Conservation (phyloP, 2,329 filamentous ascomycete species). For the Leptosphaerulina australis region DNA sequence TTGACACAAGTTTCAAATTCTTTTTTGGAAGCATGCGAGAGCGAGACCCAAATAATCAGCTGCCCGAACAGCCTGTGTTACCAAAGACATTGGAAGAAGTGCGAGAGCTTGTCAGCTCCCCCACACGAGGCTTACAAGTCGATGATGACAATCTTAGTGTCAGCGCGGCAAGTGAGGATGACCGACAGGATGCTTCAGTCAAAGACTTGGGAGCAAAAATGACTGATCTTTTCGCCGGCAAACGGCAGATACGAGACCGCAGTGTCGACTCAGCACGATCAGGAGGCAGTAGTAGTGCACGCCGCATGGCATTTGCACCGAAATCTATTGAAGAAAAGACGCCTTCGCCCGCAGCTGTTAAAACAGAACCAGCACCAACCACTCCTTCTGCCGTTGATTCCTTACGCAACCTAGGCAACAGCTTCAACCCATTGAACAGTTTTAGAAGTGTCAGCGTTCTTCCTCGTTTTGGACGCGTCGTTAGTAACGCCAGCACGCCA, state of each 20-base stretch:
- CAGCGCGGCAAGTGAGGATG: slow-evolving; percentile 58
- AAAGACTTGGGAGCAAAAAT: slow-evolving; percentile 63
- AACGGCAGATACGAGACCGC: slow-evolving; percentile 68
- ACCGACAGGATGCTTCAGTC: slow-evolving; percentile 40
- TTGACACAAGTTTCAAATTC: slow-evolving; percentile 93
- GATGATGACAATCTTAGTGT: slow-evolving; percentile 59
- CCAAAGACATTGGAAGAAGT: slow-evolving; percentile 95
- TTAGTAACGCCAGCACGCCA: slow-evolving; percentile 50
- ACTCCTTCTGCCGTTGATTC: slow-evolving; percentile 74
- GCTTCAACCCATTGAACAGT: slow-evolving; percentile 81
- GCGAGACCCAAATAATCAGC: slow-evolving; percentile 50
- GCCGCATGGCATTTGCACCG: slow-evolving; percentile 59
- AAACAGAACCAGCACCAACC: slow-evolving; percentile 36
- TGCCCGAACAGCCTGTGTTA: slow-evolving; percentile 57
- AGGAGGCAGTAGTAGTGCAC: slow-evolving; percentile 65
- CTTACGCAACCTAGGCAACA: slow-evolving; percentile 79
- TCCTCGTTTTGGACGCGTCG: slow-evolving; percentile 71
- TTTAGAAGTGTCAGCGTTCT: slow-evolving; percentile 76
- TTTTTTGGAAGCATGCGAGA: slow-evolving; percentile 87
- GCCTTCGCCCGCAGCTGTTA: slow-evolving; percentile 25
- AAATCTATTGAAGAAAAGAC: slow-evolving; percentile 35
- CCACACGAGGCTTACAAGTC: slow-evolving; percentile 54
- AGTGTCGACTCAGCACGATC: slow-evolving; percentile 77
- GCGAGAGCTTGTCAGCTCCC: slow-evolving; percentile 80
- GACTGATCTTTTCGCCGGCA: slow-evolving; percentile 73